Conservation (phyloP, 2,329 filamentous ascomycete genomes). For the Phaeosphaeriaceae sp. region DNA sequence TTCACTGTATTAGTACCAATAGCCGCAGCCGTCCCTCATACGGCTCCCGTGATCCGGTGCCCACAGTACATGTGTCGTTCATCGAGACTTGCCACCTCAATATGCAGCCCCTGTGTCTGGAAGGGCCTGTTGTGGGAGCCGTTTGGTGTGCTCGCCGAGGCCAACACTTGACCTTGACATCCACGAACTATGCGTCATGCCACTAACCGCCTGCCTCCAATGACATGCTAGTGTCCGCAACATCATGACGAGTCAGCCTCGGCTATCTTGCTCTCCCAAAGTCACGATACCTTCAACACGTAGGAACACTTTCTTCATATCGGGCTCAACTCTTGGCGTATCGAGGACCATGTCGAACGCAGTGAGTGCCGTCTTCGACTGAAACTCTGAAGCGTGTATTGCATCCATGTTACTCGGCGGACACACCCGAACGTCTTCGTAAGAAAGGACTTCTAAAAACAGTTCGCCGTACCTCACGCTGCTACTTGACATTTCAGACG, state of each 20-base stretch:
- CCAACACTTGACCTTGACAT: not conserved
- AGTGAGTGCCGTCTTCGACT: no score
- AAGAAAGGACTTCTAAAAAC: no score
- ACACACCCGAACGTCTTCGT: no score
- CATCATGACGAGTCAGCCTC: not conserved
- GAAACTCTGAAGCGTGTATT: no score
- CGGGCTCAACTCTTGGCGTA: no score
- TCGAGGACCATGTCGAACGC: no score
- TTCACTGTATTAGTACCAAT: slow-evolving; percentile 10
- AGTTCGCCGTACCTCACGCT: no score
- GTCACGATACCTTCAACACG: not conserved
- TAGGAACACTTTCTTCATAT: no score
- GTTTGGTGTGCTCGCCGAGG: not conserved
- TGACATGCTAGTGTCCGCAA: not conserved
- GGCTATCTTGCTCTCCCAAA: not conserved
- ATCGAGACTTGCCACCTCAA: slow-evolving; percentile 11
- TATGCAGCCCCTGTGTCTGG: slow-evolving; percentile 5
- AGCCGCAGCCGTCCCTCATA: slow-evolving; percentile 7
- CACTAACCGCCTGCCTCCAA: not conserved
- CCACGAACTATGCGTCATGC: not conserved
- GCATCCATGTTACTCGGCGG: no score
- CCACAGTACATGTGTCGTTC: not conserved
- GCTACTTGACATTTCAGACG: no score
- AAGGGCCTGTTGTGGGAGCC: slow-evolving; percentile 6
- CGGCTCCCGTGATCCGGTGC: slow-evolving; percentile 6